Conservation (phyloP, 2,329 filamentous ascomycete genomes). For the Paraphoma sp. region DNA sequence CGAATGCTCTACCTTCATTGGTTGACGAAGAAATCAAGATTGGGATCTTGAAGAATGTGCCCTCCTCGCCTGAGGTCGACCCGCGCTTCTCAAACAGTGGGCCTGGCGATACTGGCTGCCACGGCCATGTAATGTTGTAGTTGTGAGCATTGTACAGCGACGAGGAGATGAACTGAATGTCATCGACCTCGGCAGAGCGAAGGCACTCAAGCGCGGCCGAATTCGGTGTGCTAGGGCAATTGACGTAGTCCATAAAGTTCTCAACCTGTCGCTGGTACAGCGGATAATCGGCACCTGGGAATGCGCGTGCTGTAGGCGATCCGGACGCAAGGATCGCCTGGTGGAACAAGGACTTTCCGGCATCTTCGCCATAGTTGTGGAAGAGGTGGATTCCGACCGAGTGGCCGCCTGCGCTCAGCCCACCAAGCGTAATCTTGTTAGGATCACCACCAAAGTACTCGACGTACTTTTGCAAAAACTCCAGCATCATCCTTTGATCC, state of each 20-base stretch:
- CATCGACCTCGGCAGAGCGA: conserved; percentile 43
- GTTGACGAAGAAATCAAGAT: conserved; percentile 45
- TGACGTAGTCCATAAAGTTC: conserved; percentile 38
- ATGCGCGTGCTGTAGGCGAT: conserved; percentile 43
- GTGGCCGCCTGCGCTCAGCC: conserved; percentile 50
- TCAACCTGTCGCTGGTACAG: conserved; percentile 39
- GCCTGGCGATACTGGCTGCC: conserved; percentile 56
- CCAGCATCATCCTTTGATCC: conserved; percentile 39
- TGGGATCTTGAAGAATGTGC: conserved; percentile 44
- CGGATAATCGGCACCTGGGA: conserved; percentile 40
- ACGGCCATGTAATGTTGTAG: conserved; percentile 56
- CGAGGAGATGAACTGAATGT: conserved; percentile 50
- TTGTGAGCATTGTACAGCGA: conserved; percentile 49
- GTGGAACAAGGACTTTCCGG: conserved; percentile 39
- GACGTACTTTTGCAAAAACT: conserved; percentile 52
- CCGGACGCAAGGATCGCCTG: conserved; percentile 44
- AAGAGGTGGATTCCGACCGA: conserved; percentile 46
- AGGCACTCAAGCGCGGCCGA: conserved; percentile 49
- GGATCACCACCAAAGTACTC: conserved; percentile 48
- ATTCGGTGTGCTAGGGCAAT: conserved; percentile 31
- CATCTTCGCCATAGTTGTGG: conserved; percentile 44
- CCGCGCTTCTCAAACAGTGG: conserved; percentile 57
- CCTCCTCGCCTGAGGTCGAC: conserved; percentile 44
- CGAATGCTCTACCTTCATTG: conserved; percentile 43
- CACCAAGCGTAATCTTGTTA: conserved; percentile 48